These are phyloP conservation scores for Lachancea kluyveri DNA, from an alignment of 805 yeast genomes.

Conservation along the genomic window DNA sequence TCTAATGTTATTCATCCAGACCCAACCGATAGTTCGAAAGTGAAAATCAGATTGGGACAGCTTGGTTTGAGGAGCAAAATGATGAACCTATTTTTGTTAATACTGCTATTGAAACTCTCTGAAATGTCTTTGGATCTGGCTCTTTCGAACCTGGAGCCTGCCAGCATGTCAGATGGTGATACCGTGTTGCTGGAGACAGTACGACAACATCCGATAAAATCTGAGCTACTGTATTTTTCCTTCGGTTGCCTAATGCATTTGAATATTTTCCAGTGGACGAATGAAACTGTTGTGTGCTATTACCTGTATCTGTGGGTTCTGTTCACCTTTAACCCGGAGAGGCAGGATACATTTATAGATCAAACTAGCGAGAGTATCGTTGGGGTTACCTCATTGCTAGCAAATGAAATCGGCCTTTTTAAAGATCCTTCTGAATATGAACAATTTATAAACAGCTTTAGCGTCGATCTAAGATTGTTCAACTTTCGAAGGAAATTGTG, in stretches of 20 bases:
- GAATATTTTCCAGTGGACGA: conserved; percentile 3
- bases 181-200: too few relatives aligned
- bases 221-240: too few relatives aligned
- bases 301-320: conserved; percentile 1
- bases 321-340: conserved; percentile 1
- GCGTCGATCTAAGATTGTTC: conserved; percentile 1
- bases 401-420: conserved; percentile 28
- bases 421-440: conserved; percentile 28
- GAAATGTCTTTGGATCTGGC: too few relatives aligned
- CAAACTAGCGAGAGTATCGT: conserved; percentile 25
- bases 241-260: too few relatives aligned
- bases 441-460: conserved; percentile 13
- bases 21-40: neutral
- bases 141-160: too few relatives aligned
- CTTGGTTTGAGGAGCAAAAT: too few relatives aligned
- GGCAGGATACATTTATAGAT: conserved; percentile 1
- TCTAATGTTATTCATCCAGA: neutral
- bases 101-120: conserved; percentile 3
- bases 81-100: conserved; percentile 1
- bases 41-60: conserved; percentile 1
- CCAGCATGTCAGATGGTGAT: too few relatives aligned
- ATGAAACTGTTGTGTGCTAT: conserved; percentile 1
- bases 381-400: conserved; percentile 23
- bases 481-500: conserved; percentile 7
- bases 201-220: too few relatives aligned